These are phyloP conservation scores for Pythium aphanidermatum DNA, from an alignment of 352 stramenopile genomes.

Conservation along the genomic window DNA sequence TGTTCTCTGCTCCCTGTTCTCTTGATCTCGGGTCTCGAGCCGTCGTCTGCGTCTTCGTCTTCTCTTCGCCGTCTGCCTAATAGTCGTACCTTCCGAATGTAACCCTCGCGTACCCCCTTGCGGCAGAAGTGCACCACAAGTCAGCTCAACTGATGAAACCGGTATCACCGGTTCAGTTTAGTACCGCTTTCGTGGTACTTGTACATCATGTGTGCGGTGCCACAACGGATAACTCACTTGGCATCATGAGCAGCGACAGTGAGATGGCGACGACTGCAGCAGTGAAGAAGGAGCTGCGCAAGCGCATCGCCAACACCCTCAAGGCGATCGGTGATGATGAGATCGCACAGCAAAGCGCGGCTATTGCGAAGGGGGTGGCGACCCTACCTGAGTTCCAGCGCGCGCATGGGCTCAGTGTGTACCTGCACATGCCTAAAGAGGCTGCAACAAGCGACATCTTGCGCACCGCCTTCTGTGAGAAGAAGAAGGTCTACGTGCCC, in stretches of 20 bases:
- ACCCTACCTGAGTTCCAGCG: constrained; percentile 44
- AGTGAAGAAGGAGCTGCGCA: constrained; percentile 59
- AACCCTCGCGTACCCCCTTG: no score
- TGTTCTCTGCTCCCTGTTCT: no score
- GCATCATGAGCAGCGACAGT: background rate
- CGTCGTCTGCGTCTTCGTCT: no score
- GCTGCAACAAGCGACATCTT: constrained; percentile 51
- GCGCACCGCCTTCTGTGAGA: constrained; percentile 37
- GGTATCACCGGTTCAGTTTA: constrained; percentile 8
- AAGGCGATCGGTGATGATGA: constrained; percentile 29
- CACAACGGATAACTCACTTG: constrained; percentile 7
- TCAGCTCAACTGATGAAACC: background rate
- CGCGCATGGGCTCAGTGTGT: constrained; percentile 56
- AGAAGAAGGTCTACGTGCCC: constrained; percentile 85
- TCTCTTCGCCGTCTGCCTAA: no score
- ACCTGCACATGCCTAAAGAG: constrained; percentile 84
- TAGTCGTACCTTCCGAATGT: no score
- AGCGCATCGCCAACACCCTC: constrained; percentile 39
- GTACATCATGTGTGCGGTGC: no score
- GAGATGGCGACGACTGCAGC: constrained; percentile 8
- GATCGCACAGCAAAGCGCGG: constrained; percentile 46
- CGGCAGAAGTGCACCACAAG: no score
- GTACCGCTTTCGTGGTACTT: no score
- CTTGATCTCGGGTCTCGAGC: no score
- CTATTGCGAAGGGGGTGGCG: constrained; percentile 37